phyloP scores from a whole-genome alignment of 768 basidiomycete genomes.

The Collybiopsis luxurians region DNA sequence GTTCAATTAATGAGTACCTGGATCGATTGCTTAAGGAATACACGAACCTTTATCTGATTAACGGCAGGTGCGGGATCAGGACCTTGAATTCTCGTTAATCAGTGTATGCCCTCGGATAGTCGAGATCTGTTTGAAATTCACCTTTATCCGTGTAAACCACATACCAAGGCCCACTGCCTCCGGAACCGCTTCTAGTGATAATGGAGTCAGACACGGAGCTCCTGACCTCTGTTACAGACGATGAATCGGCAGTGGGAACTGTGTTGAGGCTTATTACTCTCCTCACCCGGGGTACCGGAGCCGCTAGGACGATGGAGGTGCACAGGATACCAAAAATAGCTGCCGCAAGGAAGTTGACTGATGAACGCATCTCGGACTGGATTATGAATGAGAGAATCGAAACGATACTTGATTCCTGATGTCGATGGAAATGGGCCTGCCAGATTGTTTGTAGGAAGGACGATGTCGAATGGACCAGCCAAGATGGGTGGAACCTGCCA shows the following conservation, averaged over 20 bases:
- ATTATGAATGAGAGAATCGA: background rate
- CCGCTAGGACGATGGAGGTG: background rate
- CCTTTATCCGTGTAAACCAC: slow-evolving; percentile 4
- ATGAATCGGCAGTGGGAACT: background rate
- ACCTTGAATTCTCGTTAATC: too few relatives aligned
- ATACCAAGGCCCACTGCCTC: slow-evolving; percentile 3
- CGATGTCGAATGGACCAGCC: background rate
- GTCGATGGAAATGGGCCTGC: background rate
- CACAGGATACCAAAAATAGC: background rate
- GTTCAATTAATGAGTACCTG: background rate
- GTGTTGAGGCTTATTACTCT: background rate
- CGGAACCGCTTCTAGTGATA: background rate
- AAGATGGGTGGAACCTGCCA: slow-evolving; percentile 1
- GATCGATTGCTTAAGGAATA: background rate
- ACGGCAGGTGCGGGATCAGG: slow-evolving; percentile 5
- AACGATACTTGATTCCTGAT: too few relatives aligned
- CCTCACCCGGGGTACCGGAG: background rate
- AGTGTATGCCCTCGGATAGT: too few relatives aligned
- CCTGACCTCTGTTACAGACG: background rate
- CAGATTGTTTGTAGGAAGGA: too few relatives aligned
- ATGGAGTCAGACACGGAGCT: background rate
- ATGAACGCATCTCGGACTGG: background rate
- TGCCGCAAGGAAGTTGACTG: background rate
- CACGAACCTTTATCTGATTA: slow-evolving; percentile 1
- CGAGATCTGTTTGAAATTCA: too few relatives aligned